phyloP scores from a whole-genome alignment of 805 yeast genomes.

The Ogataea ramenticola region DNA sequence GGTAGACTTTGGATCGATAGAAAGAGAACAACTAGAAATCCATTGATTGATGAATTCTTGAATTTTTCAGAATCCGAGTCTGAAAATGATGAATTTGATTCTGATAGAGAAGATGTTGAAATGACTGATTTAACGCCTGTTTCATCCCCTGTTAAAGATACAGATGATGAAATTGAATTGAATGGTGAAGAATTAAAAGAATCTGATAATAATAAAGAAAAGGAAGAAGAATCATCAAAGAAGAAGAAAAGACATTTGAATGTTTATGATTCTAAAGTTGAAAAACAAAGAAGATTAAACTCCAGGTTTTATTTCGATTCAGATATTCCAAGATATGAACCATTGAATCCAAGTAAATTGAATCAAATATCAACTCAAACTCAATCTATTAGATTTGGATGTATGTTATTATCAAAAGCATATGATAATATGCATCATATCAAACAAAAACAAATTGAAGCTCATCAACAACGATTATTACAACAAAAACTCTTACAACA shows the following conservation, averaged over 20 bases:
- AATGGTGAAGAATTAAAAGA: neutral
- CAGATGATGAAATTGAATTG: neutral
- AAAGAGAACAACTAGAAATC: conserved; percentile 36
- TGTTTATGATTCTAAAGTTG: conserved; percentile 28
- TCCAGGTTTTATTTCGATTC: conserved; percentile 46
- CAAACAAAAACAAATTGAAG: conserved; percentile 57
- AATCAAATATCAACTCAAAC: conserved; percentile 82
- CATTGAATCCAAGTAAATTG: conserved; percentile 75
- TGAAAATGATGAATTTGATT: conserved; percentile 12
- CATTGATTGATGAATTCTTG: conserved; percentile 28
- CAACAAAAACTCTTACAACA: conserved; percentile 23
- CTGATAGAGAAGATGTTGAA: conserved; percentile 40
- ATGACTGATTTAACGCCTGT: conserved; percentile 27
- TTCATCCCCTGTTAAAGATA: neutral
- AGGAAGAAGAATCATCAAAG: neutral
- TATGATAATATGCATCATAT: conserved; percentile 76
- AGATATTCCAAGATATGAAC: conserved; percentile 35
- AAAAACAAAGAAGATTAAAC: conserved; percentile 32
- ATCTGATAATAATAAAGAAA: neutral
- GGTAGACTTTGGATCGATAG: conserved; percentile 72
- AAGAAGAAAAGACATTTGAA: conserved; percentile 13
- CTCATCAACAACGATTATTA: conserved; percentile 26
- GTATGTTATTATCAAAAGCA: conserved; percentile 83
- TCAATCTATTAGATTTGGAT: conserved; percentile 84
- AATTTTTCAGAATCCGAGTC: conserved; percentile 29